Percentiles rank a stretch among this genome's conserved stretches.
These are phyloP conservation scores for Globisporangium sylvaticum DNA, from an alignment of 352 stramenopile species.

Conservation along the genomic window DNA sequence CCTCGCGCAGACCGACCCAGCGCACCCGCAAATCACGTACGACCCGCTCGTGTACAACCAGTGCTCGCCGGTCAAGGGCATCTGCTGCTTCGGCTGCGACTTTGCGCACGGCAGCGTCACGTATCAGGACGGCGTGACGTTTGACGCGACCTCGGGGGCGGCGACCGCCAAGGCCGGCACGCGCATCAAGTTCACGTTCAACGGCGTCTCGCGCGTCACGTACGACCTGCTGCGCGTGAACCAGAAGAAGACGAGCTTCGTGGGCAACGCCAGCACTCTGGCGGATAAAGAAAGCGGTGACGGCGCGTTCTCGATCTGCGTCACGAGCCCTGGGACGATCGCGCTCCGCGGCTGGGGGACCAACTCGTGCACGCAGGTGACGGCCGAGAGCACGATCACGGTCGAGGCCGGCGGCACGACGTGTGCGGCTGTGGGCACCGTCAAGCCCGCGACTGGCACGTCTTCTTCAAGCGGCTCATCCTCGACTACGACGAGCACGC, in stretches of 20 bases:
- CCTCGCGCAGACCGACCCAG: conserved; percentile 34
- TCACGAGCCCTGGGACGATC: conserved; percentile 44
- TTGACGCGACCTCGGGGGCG: conserved; percentile 21
- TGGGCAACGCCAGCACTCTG: conserved; percentile 25
- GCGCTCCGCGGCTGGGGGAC: conserved; percentile 57
- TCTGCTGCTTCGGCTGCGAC: conserved; percentile 50
- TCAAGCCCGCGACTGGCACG: neutral
- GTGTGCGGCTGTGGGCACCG: neutral
- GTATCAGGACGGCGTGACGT: conserved; percentile 36
- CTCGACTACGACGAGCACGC: neutral
- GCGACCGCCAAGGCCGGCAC: conserved; percentile 29
- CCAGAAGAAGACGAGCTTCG: conserved; percentile 62
- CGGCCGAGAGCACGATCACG: conserved; percentile 38
- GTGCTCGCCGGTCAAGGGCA: conserved; percentile 33
- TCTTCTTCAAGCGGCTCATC: neutral
- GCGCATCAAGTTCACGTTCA: conserved; percentile 55
- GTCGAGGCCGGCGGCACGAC: conserved; percentile 18
- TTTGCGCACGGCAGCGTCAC: conserved; percentile 31
- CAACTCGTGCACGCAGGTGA: conserved; percentile 48
- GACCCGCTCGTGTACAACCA: conserved; percentile 39
- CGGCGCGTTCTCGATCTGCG: conserved; percentile 51
- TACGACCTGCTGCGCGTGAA: conserved; percentile 51
- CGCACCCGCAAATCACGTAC: conserved; percentile 30
- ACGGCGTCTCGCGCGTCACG: conserved; percentile 48
- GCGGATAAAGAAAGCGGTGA: conserved; percentile 28